Conservation (phyloP, 2,329 filamentous ascomycete genomes). For the Colletotrichum tanaceti region DNA sequence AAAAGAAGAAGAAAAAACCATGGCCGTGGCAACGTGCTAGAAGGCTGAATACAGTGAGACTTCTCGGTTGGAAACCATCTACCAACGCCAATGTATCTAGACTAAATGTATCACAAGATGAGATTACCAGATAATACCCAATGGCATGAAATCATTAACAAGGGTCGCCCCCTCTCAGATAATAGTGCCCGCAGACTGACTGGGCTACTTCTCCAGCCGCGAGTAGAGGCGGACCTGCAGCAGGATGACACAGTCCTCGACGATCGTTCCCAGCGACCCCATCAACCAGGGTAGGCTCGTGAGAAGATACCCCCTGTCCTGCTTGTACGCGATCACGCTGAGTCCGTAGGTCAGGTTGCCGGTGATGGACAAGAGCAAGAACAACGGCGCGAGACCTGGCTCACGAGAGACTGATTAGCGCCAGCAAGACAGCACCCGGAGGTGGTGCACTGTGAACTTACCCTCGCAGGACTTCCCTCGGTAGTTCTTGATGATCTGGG, state of each 20-base stretch:
- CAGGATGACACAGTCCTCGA: constrained; percentile 25
- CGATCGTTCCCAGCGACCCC: constrained; percentile 26
- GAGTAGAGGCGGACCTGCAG: constrained; percentile 21
- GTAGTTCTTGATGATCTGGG: constrained; percentile 32
- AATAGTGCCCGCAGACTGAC: not conserved
- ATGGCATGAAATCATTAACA: too few relatives aligned
- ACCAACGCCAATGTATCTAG: not conserved
- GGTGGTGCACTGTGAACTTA: too few relatives aligned
- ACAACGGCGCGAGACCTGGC: constrained; percentile 18
- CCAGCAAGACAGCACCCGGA: accelerated
- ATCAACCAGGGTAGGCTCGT: constrained; percentile 31
- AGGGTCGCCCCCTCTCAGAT: not conserved
- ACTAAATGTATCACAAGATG: too few relatives aligned
- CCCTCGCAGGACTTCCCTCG: constrained; percentile 26
- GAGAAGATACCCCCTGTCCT: constrained; percentile 22
- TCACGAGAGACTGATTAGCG: not conserved
- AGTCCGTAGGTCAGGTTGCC: constrained; percentile 31
- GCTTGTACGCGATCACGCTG: constrained; percentile 31
- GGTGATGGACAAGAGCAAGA: constrained; percentile 19
- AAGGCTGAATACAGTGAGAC: too few relatives aligned
- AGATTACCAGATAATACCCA: too few relatives aligned
- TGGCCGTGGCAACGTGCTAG: too few relatives aligned
- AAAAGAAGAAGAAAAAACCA: too few relatives aligned
- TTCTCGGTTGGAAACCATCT: not conserved
- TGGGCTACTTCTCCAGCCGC: not conserved